Base-by-base conservation (phyloP, 2,329 filamentous ascomycete genomes). In the Akanthomyces muscarius region DNA sequence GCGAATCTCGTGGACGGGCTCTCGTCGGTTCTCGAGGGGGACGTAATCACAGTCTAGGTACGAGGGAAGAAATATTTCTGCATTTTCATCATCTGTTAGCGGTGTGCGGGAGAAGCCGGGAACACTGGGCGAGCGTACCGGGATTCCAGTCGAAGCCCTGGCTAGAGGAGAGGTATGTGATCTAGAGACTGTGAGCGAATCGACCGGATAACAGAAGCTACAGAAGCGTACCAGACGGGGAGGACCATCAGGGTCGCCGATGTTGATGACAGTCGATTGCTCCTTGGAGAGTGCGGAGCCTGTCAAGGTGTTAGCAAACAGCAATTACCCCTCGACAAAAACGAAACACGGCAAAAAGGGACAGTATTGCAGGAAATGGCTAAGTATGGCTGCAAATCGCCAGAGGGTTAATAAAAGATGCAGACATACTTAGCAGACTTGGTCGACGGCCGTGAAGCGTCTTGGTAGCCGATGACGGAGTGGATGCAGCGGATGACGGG, bases 141-240 rank as follows among this genome's bases (percentile, higher is more conserved):
- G 90, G 89, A 74, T 93, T 93, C 90, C 90, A 94, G 65, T 88
- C 86, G 71, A 92, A 94, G 63, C 90, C 90, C 76, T 94, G 90
- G 71, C 87, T 89, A 6, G 88, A 89, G 65, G 90, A 88, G 57
- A 93, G 85, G 73, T 91, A 94, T 25, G 89, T 90, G 67, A 93
- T 91, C 89, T 92, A 68, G 60, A 25, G 38, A 41, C 6, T 28
- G 30, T 54, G 10, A 63, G 61, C 18, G 41, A 52, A 11, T 0
- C 30, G 3, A 2, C 16, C 7, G 16, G 10, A 23, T 3, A 38
- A 5, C 5, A 14, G 10, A 50, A 41, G 45, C 8, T 13, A 21
- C 4, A 53, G 47, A 56, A 7, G 41, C 86, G 74, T 77, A 92
- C 89, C 77, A 93, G 78, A 61, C 89, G 82, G 66, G 88, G 87